Evolutionary conservation across 2,329 filamentous ascomycete genomes (phyloP).

Genomic region (Ophiostoma fasciatum): DNA sequence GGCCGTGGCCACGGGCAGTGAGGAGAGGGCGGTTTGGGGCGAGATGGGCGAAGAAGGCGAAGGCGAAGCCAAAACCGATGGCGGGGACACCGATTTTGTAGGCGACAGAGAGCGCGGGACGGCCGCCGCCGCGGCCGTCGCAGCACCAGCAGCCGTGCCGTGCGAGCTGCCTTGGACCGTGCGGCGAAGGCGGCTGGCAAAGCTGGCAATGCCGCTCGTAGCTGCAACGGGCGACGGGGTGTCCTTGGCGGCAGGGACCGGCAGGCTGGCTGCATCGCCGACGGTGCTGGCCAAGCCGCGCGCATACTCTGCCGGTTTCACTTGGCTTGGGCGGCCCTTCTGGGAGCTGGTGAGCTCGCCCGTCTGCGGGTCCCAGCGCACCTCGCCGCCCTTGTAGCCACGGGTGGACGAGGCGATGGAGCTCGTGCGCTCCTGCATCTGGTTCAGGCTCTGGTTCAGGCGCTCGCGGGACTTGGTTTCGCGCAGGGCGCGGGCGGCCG

Average conservation of each 20-base stretch:
- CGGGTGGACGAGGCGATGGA: constrained; percentile 6
- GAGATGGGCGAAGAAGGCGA: too few species aligned
- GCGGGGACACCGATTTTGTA: too few species aligned
- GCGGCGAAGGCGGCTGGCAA: constrained; percentile 31
- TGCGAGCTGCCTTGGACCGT: too few species aligned
- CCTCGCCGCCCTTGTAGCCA: constrained; percentile 23
- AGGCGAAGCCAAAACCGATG: too few species aligned
- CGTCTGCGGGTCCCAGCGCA: constrained; percentile 50
- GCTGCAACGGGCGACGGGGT: constrained; percentile 7
- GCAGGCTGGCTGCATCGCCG: constrained; percentile 8
- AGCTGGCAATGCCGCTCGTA: constrained; percentile 19
- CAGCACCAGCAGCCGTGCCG: too few species aligned
- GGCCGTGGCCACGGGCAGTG: neutral
- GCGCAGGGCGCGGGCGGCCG: constrained; percentile 21
- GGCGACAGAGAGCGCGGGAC: too few species aligned
- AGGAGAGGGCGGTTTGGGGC: too few species aligned
- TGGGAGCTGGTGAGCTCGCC: constrained; percentile 47
- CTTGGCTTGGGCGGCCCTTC: constrained; percentile 39
- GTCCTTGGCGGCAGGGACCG: neutral
- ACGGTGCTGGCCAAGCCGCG: constrained; percentile 21
- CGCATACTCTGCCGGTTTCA: constrained; percentile 36
- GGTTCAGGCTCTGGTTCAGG: constrained; percentile 14
- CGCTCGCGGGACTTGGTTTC: constrained; percentile 25
- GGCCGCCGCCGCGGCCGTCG: too few species aligned
- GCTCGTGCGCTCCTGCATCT: constrained; percentile 13